Evolutionary conservation across 169 alveolate species (phyloP), one percentile per base, ranked within the genome.

Genomic region (Plasmodium gallinaceum): DNA sequence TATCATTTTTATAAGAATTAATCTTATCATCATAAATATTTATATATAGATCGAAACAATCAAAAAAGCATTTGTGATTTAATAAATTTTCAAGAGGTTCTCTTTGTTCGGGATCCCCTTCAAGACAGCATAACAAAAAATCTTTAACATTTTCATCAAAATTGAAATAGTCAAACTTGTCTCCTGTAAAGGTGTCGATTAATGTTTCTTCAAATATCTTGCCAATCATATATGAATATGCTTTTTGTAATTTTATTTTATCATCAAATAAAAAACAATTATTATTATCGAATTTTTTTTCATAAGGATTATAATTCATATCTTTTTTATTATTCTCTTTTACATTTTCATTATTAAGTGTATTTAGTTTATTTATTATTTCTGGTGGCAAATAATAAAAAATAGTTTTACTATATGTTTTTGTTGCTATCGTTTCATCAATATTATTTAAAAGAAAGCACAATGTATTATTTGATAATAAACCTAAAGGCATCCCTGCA

Each of bases 21-120:
- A 80, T 80, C 20, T 80, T 66, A 71, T 80, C 90, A 32, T 80
- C 90, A 60, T 80, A 80, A 4, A 80, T 80, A 26, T 80, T 80
- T 39, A 80, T 80, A 39, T 80, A 80, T 18, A 80, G 26, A 32
- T 80, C 90, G 24, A 80, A 80, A 61, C 90, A 80, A 2, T 80
- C 83, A 7, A 70, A 57, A 45, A 80, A 80, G 46, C 90, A 80
- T 45, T 43, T 65, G 60, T 80, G 90, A 45, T 66, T 22, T 22
- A 71, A 71, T 7, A 80, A 46, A 5, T 37, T 39, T 14, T 46
- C 69, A 24, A 80, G 26, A 22, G 90, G 51, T 22, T 80, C 74
- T 54, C 90, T 54, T 7, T 37, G 16, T 5, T 80, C 60, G 12
- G 66, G 9, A 52, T 80, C 46, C 18, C 66, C 66, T 14, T 52